Evolutionary conservation across 2,329 filamentous ascomycete species (phyloP), one percentile per base, ranked within the genome.

Genomic region (Aspergillus viridinutans): DNA sequence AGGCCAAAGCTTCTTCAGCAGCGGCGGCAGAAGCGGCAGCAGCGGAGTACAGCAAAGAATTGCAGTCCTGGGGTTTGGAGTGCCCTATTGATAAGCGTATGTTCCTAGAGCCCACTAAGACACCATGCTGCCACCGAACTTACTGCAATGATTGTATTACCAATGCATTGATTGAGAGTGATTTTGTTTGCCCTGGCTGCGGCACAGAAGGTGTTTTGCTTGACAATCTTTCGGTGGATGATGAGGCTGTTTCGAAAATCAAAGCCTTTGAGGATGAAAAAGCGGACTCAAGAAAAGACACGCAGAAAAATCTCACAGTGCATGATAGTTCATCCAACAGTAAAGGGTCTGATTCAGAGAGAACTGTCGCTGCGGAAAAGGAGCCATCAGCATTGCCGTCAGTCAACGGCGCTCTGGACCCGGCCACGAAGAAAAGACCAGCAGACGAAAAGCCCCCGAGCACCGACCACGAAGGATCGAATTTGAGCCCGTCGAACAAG

Each of bases 121-220:
- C 94, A 72, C 93, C 94, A 65, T 99, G 94, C 85, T 99, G 94
- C 83, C 85, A 90, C 80, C 95, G 90, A 84, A 97, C 92, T 73
- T 99, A 96, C 83, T 99, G 94, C 84, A 94, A 94, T 85, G 92
- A 97, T 75, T 99, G 94, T 88, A 97, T 99, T 79, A 95, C 94
- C 75, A 96, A 96, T 85, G 90, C 92, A 78, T 87, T 99, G 77
- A 93, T 97, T 78, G 92, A 97, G 81, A 94, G 89, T 84, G 94
- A 99, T 83, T 92, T 99, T 78, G 83, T 92, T 76, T 99, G 94
- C 77, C 94, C 94, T 63, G 88, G 87, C 66, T 99, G 94, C 81
- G 86, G 90, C 77, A 89, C 88, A 61, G 92, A 96, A 73, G 90
- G 90, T 70, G 90, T 97, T 63, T 82, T 97, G 69, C 90, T 97